Evolutionary conservation across 495 filamentous ascomycete species (phyloP), one percentile per base, ranked within the genome.

Genomic region (Diplogelasinospora grovesii): DNA sequence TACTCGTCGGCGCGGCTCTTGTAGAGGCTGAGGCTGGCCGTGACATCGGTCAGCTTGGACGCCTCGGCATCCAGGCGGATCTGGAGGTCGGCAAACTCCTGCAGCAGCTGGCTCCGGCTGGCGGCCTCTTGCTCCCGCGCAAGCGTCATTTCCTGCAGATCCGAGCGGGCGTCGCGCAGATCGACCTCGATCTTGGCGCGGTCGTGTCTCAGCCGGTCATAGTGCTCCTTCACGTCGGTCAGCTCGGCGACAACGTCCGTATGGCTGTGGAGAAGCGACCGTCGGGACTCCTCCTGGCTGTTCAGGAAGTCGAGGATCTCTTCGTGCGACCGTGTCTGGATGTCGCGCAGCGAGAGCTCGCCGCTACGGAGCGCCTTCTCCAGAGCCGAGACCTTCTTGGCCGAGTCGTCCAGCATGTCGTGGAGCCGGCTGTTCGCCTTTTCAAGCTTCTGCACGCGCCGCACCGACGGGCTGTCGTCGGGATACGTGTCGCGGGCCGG

Each of bases 1-100:
- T 98, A 98, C 57, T 98, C 92, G 56, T 97, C 89, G 1, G 90
- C 84, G 20, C 92, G 82, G 30, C 77, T 79, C 75, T 95, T 97
- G 73, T 97, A 98, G 19, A 96, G 65, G 44, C 75, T 82, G 10
- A 96, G 71, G 54, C 82, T 94, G 9, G 89, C 84, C 11, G 77
- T 77, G 13, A 95, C 77, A 54, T 98, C 92, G 13, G 79, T 79
- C 24, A 85, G 74, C 63, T 85, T 88, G 2, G 88, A 94, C 2
- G 78, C 74, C 66, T 98, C 92, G 8, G 81, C 79, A 53, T 98
- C 92, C 30, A 97, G 73, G 30, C 89, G 77, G 49, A 97, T 95
- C 53, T 96, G 93, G 14, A 98, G 68, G 55, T 97, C 93, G 1
- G 90, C 81, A 57, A 88, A 94, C 56, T 97, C 92, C 55, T 94